Conservation (phyloP, 805 yeast genomes). For the Candida orba region DNA sequence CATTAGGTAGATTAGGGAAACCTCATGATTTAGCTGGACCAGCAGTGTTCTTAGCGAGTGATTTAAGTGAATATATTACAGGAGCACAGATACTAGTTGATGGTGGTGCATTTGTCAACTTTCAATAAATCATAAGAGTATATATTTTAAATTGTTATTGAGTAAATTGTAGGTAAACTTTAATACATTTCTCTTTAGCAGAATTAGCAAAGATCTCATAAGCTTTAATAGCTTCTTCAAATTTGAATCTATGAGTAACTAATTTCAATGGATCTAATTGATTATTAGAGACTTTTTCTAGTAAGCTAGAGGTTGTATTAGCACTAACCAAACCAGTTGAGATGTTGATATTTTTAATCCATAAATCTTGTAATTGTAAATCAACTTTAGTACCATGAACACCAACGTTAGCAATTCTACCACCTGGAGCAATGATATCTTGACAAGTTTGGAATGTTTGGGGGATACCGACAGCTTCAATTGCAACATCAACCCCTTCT, state of each 20-base stretch:
- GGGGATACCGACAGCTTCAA: constrained; percentile 61
- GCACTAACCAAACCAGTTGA: constrained; percentile 46
- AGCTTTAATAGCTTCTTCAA: constrained; percentile 49
- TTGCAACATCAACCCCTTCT: constrained; percentile 53
- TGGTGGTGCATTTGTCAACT: constrained; percentile 39
- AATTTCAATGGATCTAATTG: constrained; percentile 40
- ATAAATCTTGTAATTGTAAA: constrained; percentile 35
- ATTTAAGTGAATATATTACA: constrained; percentile 29
- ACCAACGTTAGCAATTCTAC: constrained; percentile 61
- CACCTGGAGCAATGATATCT: constrained; percentile 48
- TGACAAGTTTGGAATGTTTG: constrained; percentile 54
- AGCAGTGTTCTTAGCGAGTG: constrained; percentile 34
- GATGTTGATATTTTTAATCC: constrained; percentile 38
- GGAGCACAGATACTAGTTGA: constrained; percentile 39
- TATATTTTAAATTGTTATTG: background rate
- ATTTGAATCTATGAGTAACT: constrained; percentile 52
- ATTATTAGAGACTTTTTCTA: constrained; percentile 27
- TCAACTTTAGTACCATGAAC: constrained; percentile 39
- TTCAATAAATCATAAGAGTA: constrained; percentile 26
- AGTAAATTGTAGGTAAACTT: constrained; percentile 25
- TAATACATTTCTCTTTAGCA: constrained; percentile 50
- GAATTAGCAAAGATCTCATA: constrained; percentile 53
- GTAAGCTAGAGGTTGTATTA: constrained; percentile 33
- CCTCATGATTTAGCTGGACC: constrained; percentile 36
- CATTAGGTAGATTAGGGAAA: constrained; percentile 32